These are phyloP conservation scores for Azolla pinnata DNA, from an alignment of 75 land plant species.

Conservation along the genomic window DNA sequence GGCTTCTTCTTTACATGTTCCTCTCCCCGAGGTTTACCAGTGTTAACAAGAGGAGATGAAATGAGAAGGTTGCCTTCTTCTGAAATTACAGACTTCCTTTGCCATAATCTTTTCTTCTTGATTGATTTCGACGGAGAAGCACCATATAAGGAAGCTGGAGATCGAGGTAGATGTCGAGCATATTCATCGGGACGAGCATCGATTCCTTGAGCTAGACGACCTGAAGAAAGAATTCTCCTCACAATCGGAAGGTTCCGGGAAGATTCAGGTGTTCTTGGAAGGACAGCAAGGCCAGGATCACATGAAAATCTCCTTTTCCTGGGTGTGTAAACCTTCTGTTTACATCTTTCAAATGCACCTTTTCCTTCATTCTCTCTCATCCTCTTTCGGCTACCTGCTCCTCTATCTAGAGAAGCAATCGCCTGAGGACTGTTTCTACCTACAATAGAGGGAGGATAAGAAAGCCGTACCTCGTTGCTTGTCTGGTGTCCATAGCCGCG, in stretches of 20 bases:
- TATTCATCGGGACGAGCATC: neutral
- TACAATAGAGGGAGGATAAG: neutral
- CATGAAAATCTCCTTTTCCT: slow-evolving; percentile 1
- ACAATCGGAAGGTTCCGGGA: neutral
- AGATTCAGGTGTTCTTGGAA: slow-evolving; percentile 2
- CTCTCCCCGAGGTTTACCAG: too few relatives aligned
- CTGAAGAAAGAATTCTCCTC: slow-evolving; percentile 1
- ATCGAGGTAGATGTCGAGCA: too few relatives aligned
- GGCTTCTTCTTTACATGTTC: too few relatives aligned
- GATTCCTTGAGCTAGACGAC: neutral
- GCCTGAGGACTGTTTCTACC: neutral
- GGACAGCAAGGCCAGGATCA: slow-evolving; percentile 6
- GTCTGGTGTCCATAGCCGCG: neutral
- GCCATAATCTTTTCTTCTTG: too few relatives aligned
- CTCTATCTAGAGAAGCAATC: too few relatives aligned
- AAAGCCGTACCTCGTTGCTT: neutral
- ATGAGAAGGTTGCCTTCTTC: too few relatives aligned
- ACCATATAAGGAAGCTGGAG: too few relatives aligned
- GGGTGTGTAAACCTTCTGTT: neutral
- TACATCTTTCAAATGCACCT: neutral
- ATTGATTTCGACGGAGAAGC: neutral
- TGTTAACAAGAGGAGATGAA: too few relatives aligned
- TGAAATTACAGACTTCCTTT: too few relatives aligned
- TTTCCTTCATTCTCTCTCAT: neutral
- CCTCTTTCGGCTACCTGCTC: neutral